Evolutionary conservation across 176 grass and related monocot genomes (phyloP).

Genomic region (Phoenix dactylifera): DNA sequence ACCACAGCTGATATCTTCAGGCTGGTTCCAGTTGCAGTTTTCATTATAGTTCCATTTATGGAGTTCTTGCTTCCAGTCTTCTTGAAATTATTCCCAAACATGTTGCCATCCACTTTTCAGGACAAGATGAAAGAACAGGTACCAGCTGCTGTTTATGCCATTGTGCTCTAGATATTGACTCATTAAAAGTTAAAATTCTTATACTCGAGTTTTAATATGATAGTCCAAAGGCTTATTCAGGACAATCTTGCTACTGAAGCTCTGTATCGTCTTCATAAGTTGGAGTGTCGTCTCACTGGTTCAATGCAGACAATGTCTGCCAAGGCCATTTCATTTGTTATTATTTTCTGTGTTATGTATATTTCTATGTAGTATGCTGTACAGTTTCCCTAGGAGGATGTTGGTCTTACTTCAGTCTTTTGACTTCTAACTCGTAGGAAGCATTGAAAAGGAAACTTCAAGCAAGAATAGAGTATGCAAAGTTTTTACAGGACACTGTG

Average conservation of each 20-base stretch:
- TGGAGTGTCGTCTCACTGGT: too few species aligned
- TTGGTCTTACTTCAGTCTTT: slow-evolving; percentile 6
- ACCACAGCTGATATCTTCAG: slow-evolving; percentile 87
- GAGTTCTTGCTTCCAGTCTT: slow-evolving; percentile 87
- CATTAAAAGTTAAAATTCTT: too few species aligned
- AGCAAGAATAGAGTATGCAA: slow-evolving; percentile 93
- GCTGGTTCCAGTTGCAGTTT: slow-evolving; percentile 85
- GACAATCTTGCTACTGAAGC: too few species aligned
- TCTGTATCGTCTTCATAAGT: too few species aligned
- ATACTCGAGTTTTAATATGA: too few species aligned
- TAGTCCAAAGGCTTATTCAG: too few species aligned
- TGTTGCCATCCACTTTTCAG: slow-evolving; percentile 94
- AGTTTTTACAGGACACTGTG: slow-evolving; percentile 85
- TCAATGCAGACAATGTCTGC: too few species aligned
- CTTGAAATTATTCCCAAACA: slow-evolving; percentile 87
- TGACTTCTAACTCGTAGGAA: slow-evolving; percentile 41
- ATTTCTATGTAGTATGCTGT: background rate
- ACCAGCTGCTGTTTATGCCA: background rate
- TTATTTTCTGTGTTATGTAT: background rate
- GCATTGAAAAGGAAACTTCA: slow-evolving; percentile 75
- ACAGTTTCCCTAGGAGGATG: background rate
- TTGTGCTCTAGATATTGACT: too few species aligned
- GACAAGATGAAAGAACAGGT: slow-evolving; percentile 96
- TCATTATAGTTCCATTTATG: slow-evolving; percentile 93
- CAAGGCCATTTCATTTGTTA: too few species aligned